Conservation (phyloP, 2,329 filamentous ascomycete genomes). For the Aspergillus sp. region DNA sequence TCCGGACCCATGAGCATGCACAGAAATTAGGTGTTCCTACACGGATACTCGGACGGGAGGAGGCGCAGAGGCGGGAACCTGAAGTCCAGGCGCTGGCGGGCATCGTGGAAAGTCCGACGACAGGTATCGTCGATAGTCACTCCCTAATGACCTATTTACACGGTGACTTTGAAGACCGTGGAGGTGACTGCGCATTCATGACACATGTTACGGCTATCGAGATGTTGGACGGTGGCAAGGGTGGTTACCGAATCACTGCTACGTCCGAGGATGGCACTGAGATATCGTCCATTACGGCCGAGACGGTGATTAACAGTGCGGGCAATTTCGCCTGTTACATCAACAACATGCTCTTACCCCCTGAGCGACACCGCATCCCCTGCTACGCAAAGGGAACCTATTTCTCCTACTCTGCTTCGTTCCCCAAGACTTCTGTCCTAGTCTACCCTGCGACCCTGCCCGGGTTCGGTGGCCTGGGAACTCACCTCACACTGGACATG, state of each 20-base stretch:
- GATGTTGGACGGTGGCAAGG: slow-evolving; percentile 46
- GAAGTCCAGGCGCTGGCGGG: slow-evolving; percentile 48
- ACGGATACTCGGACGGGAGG: slow-evolving; percentile 60
- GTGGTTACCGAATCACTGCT: slow-evolving; percentile 67
- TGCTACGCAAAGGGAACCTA: slow-evolving; percentile 95
- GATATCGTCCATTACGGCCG: slow-evolving; percentile 62
- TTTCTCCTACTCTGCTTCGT: slow-evolving; percentile 70
- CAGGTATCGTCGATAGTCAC: slow-evolving; percentile 70
- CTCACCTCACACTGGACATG: slow-evolving; percentile 89
- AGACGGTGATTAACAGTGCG: slow-evolving; percentile 78
- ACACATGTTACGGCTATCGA: slow-evolving; percentile 61
- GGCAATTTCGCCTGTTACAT: slow-evolving; percentile 72
- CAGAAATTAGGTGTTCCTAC: slow-evolving; percentile 61
- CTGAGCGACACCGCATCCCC: slow-evolving; percentile 51
- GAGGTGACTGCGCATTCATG: slow-evolving; percentile 68
- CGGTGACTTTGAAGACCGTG: slow-evolving; percentile 69
- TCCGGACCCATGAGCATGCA: slow-evolving; percentile 51
- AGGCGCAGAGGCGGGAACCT: slow-evolving; percentile 65
- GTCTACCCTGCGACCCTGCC: slow-evolving; percentile 84
- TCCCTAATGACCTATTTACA: slow-evolving; percentile 75
- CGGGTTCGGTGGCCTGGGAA: slow-evolving; percentile 82
- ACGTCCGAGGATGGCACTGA: slow-evolving; percentile 32
- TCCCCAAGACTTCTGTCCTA: slow-evolving; percentile 64
- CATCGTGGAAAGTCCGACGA: neutral
- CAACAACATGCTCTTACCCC: slow-evolving; percentile 71